Evolutionary conservation across 345 rosid species (phyloP), one percentile per base, ranked within the genome.

Genomic region (Mercurialis annua): DNA sequence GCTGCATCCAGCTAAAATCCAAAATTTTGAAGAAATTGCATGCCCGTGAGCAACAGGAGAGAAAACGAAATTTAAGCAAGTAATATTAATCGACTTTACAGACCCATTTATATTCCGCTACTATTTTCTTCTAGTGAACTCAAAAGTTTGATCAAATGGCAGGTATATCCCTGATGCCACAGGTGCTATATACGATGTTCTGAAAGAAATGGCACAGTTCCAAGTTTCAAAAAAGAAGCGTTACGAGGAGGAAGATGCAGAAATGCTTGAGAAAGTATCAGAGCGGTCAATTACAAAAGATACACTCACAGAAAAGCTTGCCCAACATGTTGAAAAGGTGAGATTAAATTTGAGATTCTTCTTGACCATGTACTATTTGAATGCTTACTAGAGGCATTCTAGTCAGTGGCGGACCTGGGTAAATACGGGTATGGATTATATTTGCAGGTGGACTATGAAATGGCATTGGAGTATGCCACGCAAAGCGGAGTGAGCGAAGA

Each of bases 391-490:
- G 43, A 21, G 62, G 53, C 55, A 15, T 20, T 29, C n/a, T 48
- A 33, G 57, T 33, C 20, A 30, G 34, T 4, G 33, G 61, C 10
- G 20, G 36, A 49, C 6, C n/a, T n/a, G 5, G 29, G 21, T 62
- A 53, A 9, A 52, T 51, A n/a, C 11, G 16, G 21, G 31, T n/a
- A 27, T 30, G 4, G 10, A 3, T 50, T 63, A 34, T 62, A n/a
- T 69, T 72, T 81, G 79, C 95, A 90, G 99, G 99, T 93, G 72
- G 97, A 93, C 75, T 85, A 93, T 71, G 95, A 93, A 80, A 89
- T 93, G 99, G 97, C 96, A 49, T 64, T 93, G 76, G 98, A 90
- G 78, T 93, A 90, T 58, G 98, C 98, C 5, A 90, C 92, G 1
- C 97, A 93, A 54, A 90, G 91, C 46, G 97, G 96, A 64, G 97